Percentiles rank a stretch among this genome's conserved stretches.
Conservation (phyloP, 1,284 basidiomycete species). For the Golubevia pallescens region DNA sequence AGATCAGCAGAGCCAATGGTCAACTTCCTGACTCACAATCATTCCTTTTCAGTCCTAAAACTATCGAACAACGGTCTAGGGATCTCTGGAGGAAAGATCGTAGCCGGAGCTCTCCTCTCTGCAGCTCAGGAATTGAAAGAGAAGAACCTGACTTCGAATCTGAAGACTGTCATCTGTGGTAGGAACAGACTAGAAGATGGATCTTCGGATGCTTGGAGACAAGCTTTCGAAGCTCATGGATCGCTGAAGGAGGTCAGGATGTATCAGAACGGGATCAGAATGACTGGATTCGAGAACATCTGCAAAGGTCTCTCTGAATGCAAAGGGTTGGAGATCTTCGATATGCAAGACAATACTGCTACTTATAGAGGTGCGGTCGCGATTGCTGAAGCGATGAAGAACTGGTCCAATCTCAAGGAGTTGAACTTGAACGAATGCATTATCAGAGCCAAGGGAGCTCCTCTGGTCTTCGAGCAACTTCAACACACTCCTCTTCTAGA, state of each 20-base stretch:
- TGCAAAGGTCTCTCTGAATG: slow-evolving; percentile 78
- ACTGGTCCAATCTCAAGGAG: slow-evolving; percentile 75
- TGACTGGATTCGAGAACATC: slow-evolving; percentile 86
- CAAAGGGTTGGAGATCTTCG: slow-evolving; percentile 76
- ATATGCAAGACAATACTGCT: slow-evolving; percentile 96
- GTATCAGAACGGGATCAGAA: slow-evolving; percentile 96
- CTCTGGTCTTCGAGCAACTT: slow-evolving; percentile 41
- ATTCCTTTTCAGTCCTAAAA: slow-evolving; percentile 71
- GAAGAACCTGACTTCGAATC: slow-evolving; percentile 74
- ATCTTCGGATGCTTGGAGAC: slow-evolving; percentile 81
- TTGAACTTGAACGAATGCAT: slow-evolving; percentile 94
- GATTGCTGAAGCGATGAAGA: slow-evolving; percentile 74
- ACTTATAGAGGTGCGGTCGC: slow-evolving; percentile 76
- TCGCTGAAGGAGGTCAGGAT: slow-evolving; percentile 81
- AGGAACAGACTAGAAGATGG: slow-evolving; percentile 93
- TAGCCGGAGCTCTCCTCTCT: slow-evolving; percentile 81
- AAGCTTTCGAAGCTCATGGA: slow-evolving; percentile 84
- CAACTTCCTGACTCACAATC: slow-evolving; percentile 70
- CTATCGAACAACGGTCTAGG: slow-evolving; percentile 98
- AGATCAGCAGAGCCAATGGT: slow-evolving; percentile 94
- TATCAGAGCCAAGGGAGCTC: slow-evolving; percentile 71
- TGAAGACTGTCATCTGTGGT: slow-evolving; percentile 86
- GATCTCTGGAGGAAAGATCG: slow-evolving; percentile 82
- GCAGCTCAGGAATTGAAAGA: slow-evolving; percentile 76
- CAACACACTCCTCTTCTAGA: slow-evolving; percentile 32